Percentiles rank a stretch among this genome's conserved stretches.
These are phyloP conservation scores for Alopecurus myosuroides DNA, from an alignment of 176 grass and related monocot genomes.

Conservation along the genomic window DNA sequence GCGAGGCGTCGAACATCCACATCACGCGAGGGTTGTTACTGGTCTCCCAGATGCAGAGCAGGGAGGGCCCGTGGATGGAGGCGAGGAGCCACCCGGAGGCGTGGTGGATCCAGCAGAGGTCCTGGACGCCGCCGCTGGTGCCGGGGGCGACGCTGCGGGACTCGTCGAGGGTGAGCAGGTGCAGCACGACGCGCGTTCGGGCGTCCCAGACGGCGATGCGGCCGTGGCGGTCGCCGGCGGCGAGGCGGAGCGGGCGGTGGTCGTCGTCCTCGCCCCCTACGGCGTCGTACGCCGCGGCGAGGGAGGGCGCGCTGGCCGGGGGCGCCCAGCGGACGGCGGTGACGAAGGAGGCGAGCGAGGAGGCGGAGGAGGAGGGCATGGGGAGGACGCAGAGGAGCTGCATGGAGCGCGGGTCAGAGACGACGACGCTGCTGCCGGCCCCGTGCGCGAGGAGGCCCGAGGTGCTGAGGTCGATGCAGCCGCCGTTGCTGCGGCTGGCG, in stretches of 20 bases:
- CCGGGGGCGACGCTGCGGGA: constrained; percentile 32
- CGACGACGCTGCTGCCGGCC: constrained; percentile 81
- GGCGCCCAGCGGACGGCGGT: constrained; percentile 39
- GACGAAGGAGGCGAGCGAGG: constrained; percentile 54
- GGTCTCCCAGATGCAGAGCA: constrained; percentile 82
- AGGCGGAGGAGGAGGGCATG: constrained; percentile 61
- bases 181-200: constrained; percentile 53
- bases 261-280: constrained; percentile 21
- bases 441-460: constrained; percentile 87
- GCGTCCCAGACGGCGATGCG: constrained; percentile 91
- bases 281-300: constrained; percentile 30
- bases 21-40: constrained; percentile 53
- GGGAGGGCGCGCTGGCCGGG: background rate
- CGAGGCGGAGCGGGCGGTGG: constrained; percentile 61
- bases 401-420: constrained; percentile 87
- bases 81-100: constrained; percentile 71
- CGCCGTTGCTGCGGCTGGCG: constrained; percentile 77
- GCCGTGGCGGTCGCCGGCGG: constrained; percentile 80
- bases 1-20: constrained; percentile 91
- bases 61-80: constrained; percentile 77
- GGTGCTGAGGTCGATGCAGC: constrained; percentile 77
- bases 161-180: constrained; percentile 75
- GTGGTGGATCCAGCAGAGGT: constrained; percentile 89
- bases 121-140: constrained; percentile 67
- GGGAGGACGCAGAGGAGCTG: constrained; percentile 83